Evolutionary conservation across 768 basidiomycete genomes (phyloP).

Genomic region (Lactifluus pinguis): DNA sequence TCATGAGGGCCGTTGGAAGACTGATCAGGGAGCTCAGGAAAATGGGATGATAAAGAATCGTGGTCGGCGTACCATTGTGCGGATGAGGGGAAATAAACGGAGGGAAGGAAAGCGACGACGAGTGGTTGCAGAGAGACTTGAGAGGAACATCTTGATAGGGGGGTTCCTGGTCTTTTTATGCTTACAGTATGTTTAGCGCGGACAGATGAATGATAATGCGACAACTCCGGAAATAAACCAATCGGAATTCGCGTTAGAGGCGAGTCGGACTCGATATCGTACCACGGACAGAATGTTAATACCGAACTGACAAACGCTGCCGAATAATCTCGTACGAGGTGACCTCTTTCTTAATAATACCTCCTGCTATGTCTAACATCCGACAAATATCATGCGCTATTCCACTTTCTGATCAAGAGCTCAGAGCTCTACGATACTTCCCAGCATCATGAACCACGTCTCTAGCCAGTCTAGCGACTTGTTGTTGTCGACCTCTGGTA

Average conservation of each 20-base stretch:
- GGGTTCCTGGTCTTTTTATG: background rate
- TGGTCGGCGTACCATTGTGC: constrained; percentile 23
- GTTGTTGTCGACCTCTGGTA: constrained; percentile 15
- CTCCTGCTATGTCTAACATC: background rate
- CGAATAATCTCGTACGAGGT: constrained; percentile 8
- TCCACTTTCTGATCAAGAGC: background rate
- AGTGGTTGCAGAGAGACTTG: constrained; percentile 34
- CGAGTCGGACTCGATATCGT: constrained; percentile 10
- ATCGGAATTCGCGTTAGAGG: constrained; percentile 18
- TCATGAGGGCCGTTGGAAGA: constrained; percentile 46
- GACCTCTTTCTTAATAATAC: background rate
- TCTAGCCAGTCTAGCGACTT: constrained; percentile 47
- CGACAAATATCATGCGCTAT: background rate
- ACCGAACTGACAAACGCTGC: constrained; percentile 9
- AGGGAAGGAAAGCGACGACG: constrained; percentile 27
- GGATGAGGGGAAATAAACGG: constrained; percentile 25
- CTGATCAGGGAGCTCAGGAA: constrained; percentile 17
- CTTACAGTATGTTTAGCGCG: background rate
- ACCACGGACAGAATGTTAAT: constrained; percentile 9
- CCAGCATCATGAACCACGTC: constrained; percentile 71
- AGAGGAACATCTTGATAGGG: constrained; percentile 4
- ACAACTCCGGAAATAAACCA: constrained; percentile 18
- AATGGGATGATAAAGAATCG: background rate
- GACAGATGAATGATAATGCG: constrained; percentile 11
- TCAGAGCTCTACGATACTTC: constrained; percentile 49